Base-by-base conservation (phyloP, 2,329 filamentous ascomycete species). In the Neofusicoccum parvum region DNA sequence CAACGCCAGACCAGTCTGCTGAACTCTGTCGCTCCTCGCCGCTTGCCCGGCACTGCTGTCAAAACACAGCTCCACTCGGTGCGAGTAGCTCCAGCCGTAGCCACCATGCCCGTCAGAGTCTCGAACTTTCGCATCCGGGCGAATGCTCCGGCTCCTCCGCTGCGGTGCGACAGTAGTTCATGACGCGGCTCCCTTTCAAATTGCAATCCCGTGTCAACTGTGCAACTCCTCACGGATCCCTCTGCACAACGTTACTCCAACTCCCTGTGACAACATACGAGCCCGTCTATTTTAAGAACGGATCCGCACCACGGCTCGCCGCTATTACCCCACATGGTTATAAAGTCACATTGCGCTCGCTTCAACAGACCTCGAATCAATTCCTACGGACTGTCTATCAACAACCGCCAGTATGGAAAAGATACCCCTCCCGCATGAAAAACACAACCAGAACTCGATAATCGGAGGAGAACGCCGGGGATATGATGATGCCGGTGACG, bases 401-500 rank as follows among this genome's bases (percentile, higher is more conserved):
- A 65, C 64, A 62, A 48, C 64, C 56, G 50, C 64, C 53, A n/a
- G 53, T 5, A 59, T 14, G 39, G 20, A 50, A 43, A 48, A 58
- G 11, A 39, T 41, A 59, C 43, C 63, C 63, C 50, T 58, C 36
- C 63, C 53, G 50, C 32, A 48, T 39, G 50, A 39, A 45, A 64
- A 54, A 60, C 54, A 48, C 64, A 62, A 54, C 56, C 64, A 53
- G 49, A 53, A 62, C 39, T 51, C 39, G 56, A 37, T n/a, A 65
- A 65, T 50, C 34, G 51, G 45, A 45, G 23, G n/a, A 65, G 48
- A 66, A 66, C 65, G 65, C 65, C 65, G 50, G 65, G 65, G 58
- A 63, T 66, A 66, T 66, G 65, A 66, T 66, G 65, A 66, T 54
- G 65, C 50, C 65, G 50, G 48, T 66, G 56, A 56, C 65, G 37